phyloP scores from a whole-genome alignment of 108 stramenopile species.

The Cyclotella atomus region DNA sequence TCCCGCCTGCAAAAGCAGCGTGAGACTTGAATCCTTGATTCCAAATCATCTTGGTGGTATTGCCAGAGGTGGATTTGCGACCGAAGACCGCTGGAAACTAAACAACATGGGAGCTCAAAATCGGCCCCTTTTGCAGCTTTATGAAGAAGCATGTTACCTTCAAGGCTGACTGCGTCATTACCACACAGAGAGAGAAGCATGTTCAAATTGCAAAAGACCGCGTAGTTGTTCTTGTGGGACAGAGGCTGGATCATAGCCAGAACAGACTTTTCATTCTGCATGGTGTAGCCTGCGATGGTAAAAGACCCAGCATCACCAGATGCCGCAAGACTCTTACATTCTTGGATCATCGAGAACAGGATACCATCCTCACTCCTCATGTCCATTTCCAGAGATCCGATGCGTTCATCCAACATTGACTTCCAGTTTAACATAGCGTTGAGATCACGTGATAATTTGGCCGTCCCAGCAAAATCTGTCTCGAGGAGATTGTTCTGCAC shows the following conservation, averaged over 20 bases:
- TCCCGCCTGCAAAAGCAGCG: not conserved
- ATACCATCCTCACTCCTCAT: not conserved
- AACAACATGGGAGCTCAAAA: not conserved
- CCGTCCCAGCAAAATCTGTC: too few relatives aligned
- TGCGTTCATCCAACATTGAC: not conserved
- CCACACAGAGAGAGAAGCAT: not conserved
- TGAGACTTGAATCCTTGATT: slow-evolving; percentile 3
- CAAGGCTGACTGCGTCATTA: not conserved
- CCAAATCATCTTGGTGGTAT: not conserved
- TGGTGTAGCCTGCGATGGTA: not conserved
- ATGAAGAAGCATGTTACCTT: not conserved
- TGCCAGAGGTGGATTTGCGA: not conserved
- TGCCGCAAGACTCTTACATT: not conserved
- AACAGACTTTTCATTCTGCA: not conserved
- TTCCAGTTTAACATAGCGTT: not conserved
- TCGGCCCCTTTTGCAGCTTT: not conserved
- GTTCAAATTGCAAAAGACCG: not conserved
- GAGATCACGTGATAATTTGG: not conserved
- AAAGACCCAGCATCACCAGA: not conserved
- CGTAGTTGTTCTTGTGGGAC: not conserved
- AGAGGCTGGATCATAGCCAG: slow-evolving; percentile 1
- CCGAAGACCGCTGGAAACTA: not conserved
- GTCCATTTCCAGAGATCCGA: slow-evolving; percentile 4
- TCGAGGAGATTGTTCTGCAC: too few relatives aligned
- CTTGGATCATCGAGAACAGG: not conserved